phyloP scores from a whole-genome alignment of 2,329 filamentous ascomycete species.

The Aspergillus sp. region DNA sequence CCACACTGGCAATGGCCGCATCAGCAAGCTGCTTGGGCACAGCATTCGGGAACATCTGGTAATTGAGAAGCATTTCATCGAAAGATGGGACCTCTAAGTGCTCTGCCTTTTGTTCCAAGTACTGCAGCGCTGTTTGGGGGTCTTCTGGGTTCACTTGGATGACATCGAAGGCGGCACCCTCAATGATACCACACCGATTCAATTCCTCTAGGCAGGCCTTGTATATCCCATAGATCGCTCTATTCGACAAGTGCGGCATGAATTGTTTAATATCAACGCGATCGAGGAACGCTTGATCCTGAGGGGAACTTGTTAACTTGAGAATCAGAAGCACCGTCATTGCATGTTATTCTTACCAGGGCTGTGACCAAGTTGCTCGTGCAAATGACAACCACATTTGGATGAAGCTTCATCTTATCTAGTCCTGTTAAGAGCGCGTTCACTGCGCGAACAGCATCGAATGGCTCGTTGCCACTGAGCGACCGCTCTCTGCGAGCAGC shows the following conservation, averaged over 20 bases:
- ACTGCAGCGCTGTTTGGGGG: slow-evolving; percentile 20
- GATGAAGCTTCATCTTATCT: slow-evolving; percentile 37
- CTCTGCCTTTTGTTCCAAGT: slow-evolving; percentile 19
- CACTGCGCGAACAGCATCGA: slow-evolving; percentile 45
- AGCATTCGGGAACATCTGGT: slow-evolving; percentile 21
- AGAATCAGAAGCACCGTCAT: background rate
- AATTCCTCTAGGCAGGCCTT: slow-evolving; percentile 45
- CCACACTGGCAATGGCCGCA: slow-evolving; percentile 21
- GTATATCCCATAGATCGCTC: slow-evolving; percentile 45
- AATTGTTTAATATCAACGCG: slow-evolving; percentile 45
- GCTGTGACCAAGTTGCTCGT: slow-evolving; percentile 46
- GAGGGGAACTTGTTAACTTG: background rate
- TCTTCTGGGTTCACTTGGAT: slow-evolving; percentile 16
- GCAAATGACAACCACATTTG: slow-evolving; percentile 46
- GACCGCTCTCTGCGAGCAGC: slow-evolving; percentile 41
- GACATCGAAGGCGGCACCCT: slow-evolving; percentile 22
- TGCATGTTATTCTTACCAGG: slow-evolving; percentile 24
- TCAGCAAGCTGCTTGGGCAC: slow-evolving; percentile 23
- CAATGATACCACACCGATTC: slow-evolving; percentile 32
- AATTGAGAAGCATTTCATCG: slow-evolving; percentile 25
- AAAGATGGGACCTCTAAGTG: slow-evolving; percentile 18
- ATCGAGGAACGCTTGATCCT: slow-evolving; percentile 46
- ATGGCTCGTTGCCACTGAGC: slow-evolving; percentile 37
- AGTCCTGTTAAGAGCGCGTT: slow-evolving; percentile 48
- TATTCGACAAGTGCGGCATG: slow-evolving; percentile 35